Percentiles rank a stretch among this genome's conserved stretches.
Conservation (phyloP, 345 rosid genomes). For the Hevea brasiliensis region DNA sequence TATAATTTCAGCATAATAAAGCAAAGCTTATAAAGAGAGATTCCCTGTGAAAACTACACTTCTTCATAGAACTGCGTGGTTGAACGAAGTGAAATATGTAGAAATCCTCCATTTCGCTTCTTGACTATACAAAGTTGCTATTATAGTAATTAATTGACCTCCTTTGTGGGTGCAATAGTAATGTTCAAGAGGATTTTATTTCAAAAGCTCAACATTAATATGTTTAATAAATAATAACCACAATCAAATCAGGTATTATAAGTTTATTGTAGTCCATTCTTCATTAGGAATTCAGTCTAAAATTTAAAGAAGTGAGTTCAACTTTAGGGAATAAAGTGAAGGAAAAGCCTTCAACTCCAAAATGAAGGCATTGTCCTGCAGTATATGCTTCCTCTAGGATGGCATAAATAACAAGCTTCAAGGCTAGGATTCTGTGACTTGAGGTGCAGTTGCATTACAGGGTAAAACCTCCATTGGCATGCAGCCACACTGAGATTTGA, state of each 20-base stretch:
- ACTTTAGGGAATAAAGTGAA: background rate
- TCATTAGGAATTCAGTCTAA: background rate
- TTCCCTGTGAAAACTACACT: too few relatives aligned
- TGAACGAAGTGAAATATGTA: too few relatives aligned
- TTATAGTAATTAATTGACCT: too few relatives aligned
- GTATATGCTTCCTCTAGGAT: conserved; percentile 35
- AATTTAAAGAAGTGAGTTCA: too few relatives aligned
- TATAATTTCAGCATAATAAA: background rate
- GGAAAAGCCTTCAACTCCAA: background rate
- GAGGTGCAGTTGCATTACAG: conserved; percentile 43
- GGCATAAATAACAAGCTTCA: conserved; percentile 27
- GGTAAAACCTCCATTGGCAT: conserved; percentile 45
- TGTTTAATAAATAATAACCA: too few relatives aligned
- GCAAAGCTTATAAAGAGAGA: background rate
- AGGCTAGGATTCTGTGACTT: background rate
- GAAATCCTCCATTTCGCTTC: too few relatives aligned
- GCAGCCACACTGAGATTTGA: conserved; percentile 14
- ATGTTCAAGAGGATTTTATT: too few relatives aligned
- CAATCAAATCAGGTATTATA: too few relatives aligned
- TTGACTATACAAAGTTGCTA: too few relatives aligned
- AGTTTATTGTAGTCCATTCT: background rate
- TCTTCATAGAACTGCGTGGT: too few relatives aligned
- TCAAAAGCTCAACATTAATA: too few relatives aligned
- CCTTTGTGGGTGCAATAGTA: too few relatives aligned
- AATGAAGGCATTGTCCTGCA: background rate